A percentile compares a stretch with the other conserved stretches of the same genome.
These are phyloP conservation scores for Cladosporium sphaerospermum DNA, from an alignment of 2,329 filamentous ascomycete genomes.

Conservation along the genomic window DNA sequence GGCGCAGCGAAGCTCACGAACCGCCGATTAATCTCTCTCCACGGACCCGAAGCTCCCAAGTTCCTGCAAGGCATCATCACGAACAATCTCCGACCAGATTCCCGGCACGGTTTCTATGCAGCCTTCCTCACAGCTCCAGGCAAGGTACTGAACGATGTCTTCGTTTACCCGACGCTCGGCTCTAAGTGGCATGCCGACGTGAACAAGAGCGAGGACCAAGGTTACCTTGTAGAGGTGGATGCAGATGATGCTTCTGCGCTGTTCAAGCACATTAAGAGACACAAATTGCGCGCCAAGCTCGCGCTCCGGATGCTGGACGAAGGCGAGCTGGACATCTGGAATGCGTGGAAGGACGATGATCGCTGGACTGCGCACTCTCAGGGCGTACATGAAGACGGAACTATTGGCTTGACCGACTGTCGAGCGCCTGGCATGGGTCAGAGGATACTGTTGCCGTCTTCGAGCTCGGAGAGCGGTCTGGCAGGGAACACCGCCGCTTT, in stretches of 20 bases:
- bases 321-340: slow-evolving; percentile 64
- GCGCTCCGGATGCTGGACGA: slow-evolving; percentile 58
- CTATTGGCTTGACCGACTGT: slow-evolving; percentile 36
- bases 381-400: slow-evolving; percentile 14
- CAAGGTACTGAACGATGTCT: slow-evolving; percentile 79
- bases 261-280: slow-evolving; percentile 69
- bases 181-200: slow-evolving; percentile 25
- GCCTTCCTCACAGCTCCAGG: slow-evolving; percentile 80
- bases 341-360: slow-evolving; percentile 60
- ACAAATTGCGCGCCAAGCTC: slow-evolving; percentile 80
- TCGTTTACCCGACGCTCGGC: slow-evolving; percentile 64
- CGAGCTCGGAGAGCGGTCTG: slow-evolving; percentile 21
- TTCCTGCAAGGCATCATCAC: slow-evolving; percentile 89
- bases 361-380: slow-evolving; percentile 29
- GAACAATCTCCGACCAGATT: slow-evolving; percentile 54
- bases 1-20: slow-evolving; percentile 56
- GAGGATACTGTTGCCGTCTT: slow-evolving; percentile 25
- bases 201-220: slow-evolving; percentile 33
- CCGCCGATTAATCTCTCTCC: slow-evolving; percentile 71
- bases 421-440: slow-evolving; percentile 33
- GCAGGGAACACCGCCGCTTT: slow-evolving; percentile 14
- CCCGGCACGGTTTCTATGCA: slow-evolving; percentile 60
- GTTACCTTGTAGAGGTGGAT: slow-evolving; percentile 80
- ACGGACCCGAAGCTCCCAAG: slow-evolving; percentile 70
- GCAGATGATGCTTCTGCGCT: slow-evolving; percentile 56